phyloP scores from a whole-genome alignment of 768 basidiomycete species.

The Tricholoma flavovirens region DNA sequence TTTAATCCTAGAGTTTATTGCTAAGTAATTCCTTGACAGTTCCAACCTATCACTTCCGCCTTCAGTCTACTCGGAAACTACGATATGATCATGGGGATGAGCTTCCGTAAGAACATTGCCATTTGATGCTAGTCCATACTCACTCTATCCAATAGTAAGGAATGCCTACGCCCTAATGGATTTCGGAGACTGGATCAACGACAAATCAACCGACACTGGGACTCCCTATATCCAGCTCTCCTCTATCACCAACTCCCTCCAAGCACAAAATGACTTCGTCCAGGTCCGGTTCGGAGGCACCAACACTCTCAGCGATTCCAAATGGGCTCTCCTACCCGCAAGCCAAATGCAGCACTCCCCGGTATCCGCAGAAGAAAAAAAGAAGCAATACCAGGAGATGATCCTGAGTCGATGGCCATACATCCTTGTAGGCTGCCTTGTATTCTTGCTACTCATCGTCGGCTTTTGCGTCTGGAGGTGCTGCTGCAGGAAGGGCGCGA shows the following conservation, averaged over 20 bases:
- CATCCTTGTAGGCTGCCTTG: constrained; percentile 56
- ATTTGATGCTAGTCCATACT: background rate
- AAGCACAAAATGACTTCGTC: constrained; percentile 65
- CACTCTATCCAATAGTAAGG: constrained; percentile 47
- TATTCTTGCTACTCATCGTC: constrained; percentile 38
- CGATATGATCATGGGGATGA: constrained; percentile 81
- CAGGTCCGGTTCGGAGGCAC: constrained; percentile 52
- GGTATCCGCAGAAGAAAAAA: constrained; percentile 57
- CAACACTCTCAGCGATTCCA: constrained; percentile 48
- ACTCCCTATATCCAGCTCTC: constrained; percentile 69
- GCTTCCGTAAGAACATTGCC: constrained; percentile 48
- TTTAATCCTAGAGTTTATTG: background rate
- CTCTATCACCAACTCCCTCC: constrained; percentile 45
- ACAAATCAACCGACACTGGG: constrained; percentile 35
- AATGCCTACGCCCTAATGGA: constrained; percentile 69
- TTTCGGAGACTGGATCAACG: constrained; percentile 63
- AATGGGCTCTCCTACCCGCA: constrained; percentile 56
- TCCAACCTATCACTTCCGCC: constrained; percentile 79
- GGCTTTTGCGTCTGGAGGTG: constrained; percentile 55
- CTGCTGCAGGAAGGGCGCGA: constrained; percentile 40
- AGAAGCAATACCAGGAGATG: constrained; percentile 57
- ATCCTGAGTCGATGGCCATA: constrained; percentile 71
- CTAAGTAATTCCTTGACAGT: constrained; percentile 34
- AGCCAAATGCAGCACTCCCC: constrained; percentile 58
- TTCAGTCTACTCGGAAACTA: constrained; percentile 74